These are phyloP conservation scores for Tilletia indica DNA, from an alignment of 1,284 basidiomycete species.

Conservation along the genomic window DNA sequence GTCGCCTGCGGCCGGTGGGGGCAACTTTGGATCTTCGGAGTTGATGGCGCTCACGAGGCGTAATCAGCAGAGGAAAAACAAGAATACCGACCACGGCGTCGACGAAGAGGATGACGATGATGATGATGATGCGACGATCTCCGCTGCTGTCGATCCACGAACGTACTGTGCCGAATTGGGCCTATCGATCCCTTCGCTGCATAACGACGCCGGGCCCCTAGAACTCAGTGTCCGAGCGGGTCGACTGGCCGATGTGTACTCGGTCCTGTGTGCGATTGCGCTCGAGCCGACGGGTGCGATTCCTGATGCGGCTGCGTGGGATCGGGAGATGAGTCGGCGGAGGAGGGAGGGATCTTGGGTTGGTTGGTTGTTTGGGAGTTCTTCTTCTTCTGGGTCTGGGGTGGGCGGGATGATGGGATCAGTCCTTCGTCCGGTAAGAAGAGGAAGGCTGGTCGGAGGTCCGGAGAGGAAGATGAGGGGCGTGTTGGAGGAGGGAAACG, in stretches of 20 bases:
- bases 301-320: slow-evolving; percentile 19
- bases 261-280: slow-evolving; percentile 77
- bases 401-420: not conserved
- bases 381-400: not conserved
- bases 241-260: slow-evolving; percentile 85
- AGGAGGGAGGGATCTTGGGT: not conserved
- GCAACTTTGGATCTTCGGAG: not conserved
- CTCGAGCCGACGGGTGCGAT: slow-evolving; percentile 46
- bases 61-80: no score
- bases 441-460: not conserved
- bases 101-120: not conserved
- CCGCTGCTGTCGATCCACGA: slow-evolving; percentile 67
- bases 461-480: not conserved
- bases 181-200: slow-evolving; percentile 33
- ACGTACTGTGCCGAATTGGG: slow-evolving; percentile 66
- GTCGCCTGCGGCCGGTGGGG: slow-evolving; percentile 17
- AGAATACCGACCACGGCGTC: not conserved
- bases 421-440: not conserved
- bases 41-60: not conserved
- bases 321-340: slow-evolving; percentile 8
- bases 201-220: slow-evolving; percentile 42
- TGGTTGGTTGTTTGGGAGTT: slow-evolving; percentile 3
- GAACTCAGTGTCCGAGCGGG: slow-evolving; percentile 67
- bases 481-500: not conserved
- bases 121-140: slow-evolving; percentile 79